phyloP scores from a whole-genome alignment of 2,329 filamentous ascomycete genomes.

The Colletotrichum cuscutae region DNA sequence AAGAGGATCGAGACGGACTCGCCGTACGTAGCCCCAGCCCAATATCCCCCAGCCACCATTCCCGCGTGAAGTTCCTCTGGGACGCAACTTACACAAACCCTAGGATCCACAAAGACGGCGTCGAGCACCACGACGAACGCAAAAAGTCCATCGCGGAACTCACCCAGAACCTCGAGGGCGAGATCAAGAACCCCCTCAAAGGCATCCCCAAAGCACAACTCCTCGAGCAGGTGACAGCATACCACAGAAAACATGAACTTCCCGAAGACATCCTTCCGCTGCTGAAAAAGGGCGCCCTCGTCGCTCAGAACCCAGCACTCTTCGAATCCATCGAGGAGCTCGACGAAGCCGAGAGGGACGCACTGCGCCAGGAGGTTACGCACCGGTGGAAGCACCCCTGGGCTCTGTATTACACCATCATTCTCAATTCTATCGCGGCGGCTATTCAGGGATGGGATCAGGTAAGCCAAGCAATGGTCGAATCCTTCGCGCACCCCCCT shows the following conservation, averaged over 20 bases:
- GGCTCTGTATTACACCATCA: slow-evolving; percentile 59
- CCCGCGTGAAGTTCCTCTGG: too few species aligned
- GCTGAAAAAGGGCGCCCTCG: slow-evolving; percentile 60
- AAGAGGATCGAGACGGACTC: slow-evolving; percentile 2
- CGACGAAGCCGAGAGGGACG: slow-evolving; percentile 52
- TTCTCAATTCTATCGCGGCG: slow-evolving; percentile 63
- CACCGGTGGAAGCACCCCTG: slow-evolving; percentile 62
- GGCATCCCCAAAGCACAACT: slow-evolving; percentile 63
- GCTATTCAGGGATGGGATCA: slow-evolving; percentile 61
- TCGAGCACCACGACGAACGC: not conserved
- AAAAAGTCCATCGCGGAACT: slow-evolving; percentile 23
- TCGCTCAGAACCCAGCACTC: slow-evolving; percentile 61
- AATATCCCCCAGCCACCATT: not conserved
- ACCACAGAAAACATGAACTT: slow-evolving; percentile 60
- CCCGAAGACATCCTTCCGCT: slow-evolving; percentile 54
- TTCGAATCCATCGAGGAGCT: slow-evolving; percentile 60
- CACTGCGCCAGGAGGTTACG: slow-evolving; percentile 54
- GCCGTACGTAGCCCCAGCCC: not conserved
- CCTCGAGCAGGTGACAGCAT: slow-evolving; percentile 63
- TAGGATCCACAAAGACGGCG: slow-evolving; percentile 5
- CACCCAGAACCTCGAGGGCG: slow-evolving; percentile 38
- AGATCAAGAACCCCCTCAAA: slow-evolving; percentile 58
- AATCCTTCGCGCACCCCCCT: too few species aligned
- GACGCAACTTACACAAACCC: not conserved
- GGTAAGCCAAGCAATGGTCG: slow-evolving; percentile 38